Evolutionary conservation across 257 asterid species (phyloP).

Genomic region (Plantago major): DNA sequence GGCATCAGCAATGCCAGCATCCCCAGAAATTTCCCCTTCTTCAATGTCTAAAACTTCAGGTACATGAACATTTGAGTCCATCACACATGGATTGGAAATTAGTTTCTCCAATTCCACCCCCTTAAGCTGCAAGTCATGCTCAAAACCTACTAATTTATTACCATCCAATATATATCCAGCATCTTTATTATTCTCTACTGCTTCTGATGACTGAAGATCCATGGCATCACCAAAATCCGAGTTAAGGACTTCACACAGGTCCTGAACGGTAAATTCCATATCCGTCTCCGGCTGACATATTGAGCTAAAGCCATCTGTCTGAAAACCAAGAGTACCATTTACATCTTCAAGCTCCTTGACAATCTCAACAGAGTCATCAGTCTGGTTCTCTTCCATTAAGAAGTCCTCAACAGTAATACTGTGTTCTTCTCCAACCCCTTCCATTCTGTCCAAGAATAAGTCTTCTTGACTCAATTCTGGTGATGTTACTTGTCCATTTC

Average conservation of each 20-base stretch:
- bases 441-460: constrained; percentile 18
- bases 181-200: constrained; percentile 23
- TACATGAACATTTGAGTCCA: constrained; percentile 28
- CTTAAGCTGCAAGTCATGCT: constrained; percentile 52
- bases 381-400: constrained; percentile 25
- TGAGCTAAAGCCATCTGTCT: constrained; percentile 30
- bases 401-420: constrained; percentile 21
- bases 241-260: constrained; percentile 40
- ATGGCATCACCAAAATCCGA: constrained; percentile 39
- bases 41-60: constrained; percentile 48
- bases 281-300: constrained; percentile 26
- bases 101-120: constrained; percentile 72
- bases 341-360: constrained; percentile 24
- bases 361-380: constrained; percentile 20
- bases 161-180: constrained; percentile 31
- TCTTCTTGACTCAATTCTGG: constrained; percentile 18
- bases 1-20: constrained; percentile 30
- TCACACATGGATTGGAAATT: constrained; percentile 32
- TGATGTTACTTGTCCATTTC: constrained; percentile 18
- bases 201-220: constrained; percentile 33
- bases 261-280: constrained; percentile 25
- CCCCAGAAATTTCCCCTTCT: constrained; percentile 79
- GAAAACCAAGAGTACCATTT: constrained; percentile 17
- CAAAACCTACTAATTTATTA: constrained; percentile 31
- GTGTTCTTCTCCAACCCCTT: constrained; percentile 23